These are phyloP conservation scores for Venturia asperata DNA, from an alignment of 2,329 filamentous ascomycete species.

Conservation along the genomic window DNA sequence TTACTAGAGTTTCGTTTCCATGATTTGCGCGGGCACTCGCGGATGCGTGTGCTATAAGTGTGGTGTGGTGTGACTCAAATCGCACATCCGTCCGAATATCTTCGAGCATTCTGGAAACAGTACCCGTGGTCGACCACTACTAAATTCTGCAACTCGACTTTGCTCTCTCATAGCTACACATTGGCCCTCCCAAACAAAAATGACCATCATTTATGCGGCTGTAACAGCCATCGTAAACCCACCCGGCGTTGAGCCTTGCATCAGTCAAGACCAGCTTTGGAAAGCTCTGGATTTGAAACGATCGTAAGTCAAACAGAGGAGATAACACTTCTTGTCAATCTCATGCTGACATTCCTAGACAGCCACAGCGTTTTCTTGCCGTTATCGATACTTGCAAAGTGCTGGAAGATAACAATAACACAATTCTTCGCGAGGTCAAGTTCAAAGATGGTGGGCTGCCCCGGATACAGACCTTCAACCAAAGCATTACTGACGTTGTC, in stretches of 20 bases:
- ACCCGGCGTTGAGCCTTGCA: neutral
- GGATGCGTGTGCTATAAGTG: neutral
- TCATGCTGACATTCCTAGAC: neutral
- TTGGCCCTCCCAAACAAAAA: neutral
- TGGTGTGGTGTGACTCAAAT: too few relatives aligned
- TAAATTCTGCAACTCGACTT: neutral
- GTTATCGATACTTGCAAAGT: conserved; percentile 5
- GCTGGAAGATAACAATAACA: neutral
- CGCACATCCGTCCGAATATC: too few relatives aligned
- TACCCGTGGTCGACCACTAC: neutral
- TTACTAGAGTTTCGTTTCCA: neutral
- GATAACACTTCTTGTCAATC: neutral
- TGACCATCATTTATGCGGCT: conserved; percentile 2
- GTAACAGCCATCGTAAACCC: neutral
- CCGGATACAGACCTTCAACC: neutral
- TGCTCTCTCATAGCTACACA: neutral
- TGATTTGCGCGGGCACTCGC: neutral
- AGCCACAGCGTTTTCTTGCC: conserved; percentile 2
- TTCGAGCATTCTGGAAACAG: neutral
- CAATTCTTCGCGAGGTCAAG: conserved; percentile 2
- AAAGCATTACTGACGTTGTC: neutral
- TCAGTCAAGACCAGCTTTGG: conserved; percentile 4
- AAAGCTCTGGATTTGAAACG: conserved; percentile 3
- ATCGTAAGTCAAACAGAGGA: neutral
- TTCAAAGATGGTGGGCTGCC: neutral